phyloP scores from a whole-genome alignment of 805 yeast species.

The fission yeast (Schizosaccharomyces pombe) region DNA sequence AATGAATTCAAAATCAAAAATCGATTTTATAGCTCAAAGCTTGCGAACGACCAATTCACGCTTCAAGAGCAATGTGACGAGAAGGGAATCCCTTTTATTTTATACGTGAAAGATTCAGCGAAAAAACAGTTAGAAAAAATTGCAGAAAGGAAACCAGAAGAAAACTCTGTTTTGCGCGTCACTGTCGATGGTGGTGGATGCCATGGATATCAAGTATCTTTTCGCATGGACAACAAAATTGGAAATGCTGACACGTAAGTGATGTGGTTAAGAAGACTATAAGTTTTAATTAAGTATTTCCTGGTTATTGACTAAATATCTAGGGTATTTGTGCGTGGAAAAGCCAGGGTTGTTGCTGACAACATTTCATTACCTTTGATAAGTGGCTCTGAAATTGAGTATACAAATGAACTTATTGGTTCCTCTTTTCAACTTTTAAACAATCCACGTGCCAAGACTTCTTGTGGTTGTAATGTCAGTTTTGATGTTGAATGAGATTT shows the following conservation, averaged over 20 bases:
- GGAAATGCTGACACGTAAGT: constrained; percentile 17
- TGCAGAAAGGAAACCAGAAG: constrained; percentile 3
- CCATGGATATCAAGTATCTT: constrained; percentile 74
- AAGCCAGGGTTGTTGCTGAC: constrained; percentile 57
- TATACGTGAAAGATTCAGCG: not conserved
- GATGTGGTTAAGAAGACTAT: not conserved
- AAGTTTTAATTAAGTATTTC: not conserved
- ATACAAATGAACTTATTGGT: constrained; percentile 80
- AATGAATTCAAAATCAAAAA: too few species aligned
- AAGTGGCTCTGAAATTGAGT: constrained; percentile 69
- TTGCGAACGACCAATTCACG: not conserved
- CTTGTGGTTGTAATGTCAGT: constrained; percentile 29
- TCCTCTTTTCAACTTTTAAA: constrained; percentile 79
- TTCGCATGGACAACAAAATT: not conserved
- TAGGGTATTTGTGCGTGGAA: constrained; percentile 42
- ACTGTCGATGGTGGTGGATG: constrained; percentile 91
- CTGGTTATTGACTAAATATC: constrained; percentile 4
- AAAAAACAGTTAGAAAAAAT: not conserved
- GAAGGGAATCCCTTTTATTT: not conserved
- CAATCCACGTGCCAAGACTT: constrained; percentile 63
- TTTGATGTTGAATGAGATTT: not conserved
- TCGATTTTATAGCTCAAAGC: not conserved
- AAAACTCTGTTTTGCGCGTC: constrained; percentile 24
- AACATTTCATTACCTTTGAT: constrained; percentile 56
- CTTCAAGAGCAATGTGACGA: not conserved